Base-by-base conservation (phyloP, 2,329 filamentous ascomycete genomes). In the Cercospora zeina region DNA sequence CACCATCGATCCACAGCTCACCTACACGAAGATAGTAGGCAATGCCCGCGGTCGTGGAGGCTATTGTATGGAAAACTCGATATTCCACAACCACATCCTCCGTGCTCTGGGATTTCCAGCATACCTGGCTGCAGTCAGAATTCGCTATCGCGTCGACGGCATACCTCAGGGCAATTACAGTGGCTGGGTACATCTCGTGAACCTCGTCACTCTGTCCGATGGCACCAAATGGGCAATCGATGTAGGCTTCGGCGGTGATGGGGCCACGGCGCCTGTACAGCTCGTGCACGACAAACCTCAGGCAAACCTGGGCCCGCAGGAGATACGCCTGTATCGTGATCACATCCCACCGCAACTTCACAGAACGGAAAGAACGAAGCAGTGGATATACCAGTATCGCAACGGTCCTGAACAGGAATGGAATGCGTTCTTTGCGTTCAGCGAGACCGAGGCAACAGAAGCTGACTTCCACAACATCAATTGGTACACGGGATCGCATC, bases 171-270 rank as follows among this genome's bases (percentile, higher is more conserved):
- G 70, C 4, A 62, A 62, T 11, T 69, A 64, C 31, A 56, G 47
- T 21, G 68, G 69, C 9, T 69, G 67, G 69, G 64, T 68, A 16
- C 78, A 80, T 62, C 76, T 78, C 69, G 68, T 79, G 27, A 78
- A 77, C 62, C 69, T 80, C 19, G 73, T 80, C 24, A 76, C 70
- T 4, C 59, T 89, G 34, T 70, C 77, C 19, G 75, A 79, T 14
- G 77, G 77, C 47, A 78, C 79, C 30, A 77, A 78, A 61, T 87
- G 82, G 73, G 75, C 82, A 69, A 73, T 85, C 9, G 88, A 90
- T 70, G 83, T 87, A 10, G 85, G 82, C 4, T 89, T 89, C 69
- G 87, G 87, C 51, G 84, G 83, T 19, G 83, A 87, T 68, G 83
- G 84, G 7, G 79, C 85, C 2, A 87, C 83, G 1, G 74, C 75